These are phyloP conservation scores for Flammula alnicola DNA, from an alignment of 1,284 basidiomycete genomes.

Conservation along the genomic window DNA sequence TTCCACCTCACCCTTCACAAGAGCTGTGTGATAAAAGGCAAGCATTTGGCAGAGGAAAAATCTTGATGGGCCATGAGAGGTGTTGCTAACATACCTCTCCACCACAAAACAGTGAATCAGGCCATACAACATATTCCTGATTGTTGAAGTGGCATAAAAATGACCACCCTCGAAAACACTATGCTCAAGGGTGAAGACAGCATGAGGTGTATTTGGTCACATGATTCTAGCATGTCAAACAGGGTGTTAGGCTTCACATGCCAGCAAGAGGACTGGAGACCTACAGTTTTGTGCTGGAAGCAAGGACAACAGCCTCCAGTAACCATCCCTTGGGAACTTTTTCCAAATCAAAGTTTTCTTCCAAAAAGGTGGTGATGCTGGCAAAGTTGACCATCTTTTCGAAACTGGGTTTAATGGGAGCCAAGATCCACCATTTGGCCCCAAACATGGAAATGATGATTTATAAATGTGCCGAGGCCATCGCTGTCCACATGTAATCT, in stretches of 20 bases:
- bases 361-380: too few relatives aligned
- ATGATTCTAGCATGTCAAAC: slow-evolving; percentile 9
- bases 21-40: slow-evolving; percentile 5
- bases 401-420: neutral
- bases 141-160: slow-evolving; percentile 1
- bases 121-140: neutral
- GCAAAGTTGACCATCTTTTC: neutral
- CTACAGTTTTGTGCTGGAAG: slow-evolving; percentile 11
- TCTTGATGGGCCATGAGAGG: neutral
- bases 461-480: slow-evolving; percentile 4
- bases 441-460: slow-evolving; percentile 2
- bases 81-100: slow-evolving; percentile 8
- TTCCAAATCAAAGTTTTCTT: neutral
- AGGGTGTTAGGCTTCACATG: neutral
- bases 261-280: neutral
- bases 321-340: neutral
- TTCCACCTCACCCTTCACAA: neutral
- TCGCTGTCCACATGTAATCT: slow-evolving; percentile 13
- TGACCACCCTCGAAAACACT: slow-evolving; percentile 8
- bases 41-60: neutral
- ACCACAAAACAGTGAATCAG: slow-evolving; percentile 5
- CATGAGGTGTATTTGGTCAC: slow-evolving; percentile 5
- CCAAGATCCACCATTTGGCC: slow-evolving; percentile 8
- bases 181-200: slow-evolving; percentile 4
- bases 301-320: slow-evolving; percentile 13